These are phyloP conservation scores for Kurtzmaniella fragi DNA, from an alignment of 805 yeast genomes.

Conservation along the genomic window DNA sequence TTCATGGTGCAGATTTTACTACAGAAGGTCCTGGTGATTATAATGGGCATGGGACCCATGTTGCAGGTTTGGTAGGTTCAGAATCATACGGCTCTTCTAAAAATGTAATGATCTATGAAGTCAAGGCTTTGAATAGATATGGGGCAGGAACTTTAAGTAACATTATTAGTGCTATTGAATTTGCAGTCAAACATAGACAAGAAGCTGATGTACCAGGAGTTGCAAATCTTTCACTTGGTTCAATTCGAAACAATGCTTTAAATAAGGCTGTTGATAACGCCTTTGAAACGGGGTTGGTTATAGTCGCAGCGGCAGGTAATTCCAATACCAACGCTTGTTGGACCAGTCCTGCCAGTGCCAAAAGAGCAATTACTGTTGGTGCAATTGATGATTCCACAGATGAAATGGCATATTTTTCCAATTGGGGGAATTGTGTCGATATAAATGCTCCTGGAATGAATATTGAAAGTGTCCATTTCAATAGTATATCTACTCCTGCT, in stretches of 20 bases:
- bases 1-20: constrained; percentile 57
- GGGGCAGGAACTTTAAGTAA: constrained; percentile 73
- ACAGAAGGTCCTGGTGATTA: constrained; percentile 49
- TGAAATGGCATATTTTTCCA: constrained; percentile 71
- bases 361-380: constrained; percentile 73
- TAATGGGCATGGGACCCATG: constrained; percentile 57
- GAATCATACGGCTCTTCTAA: constrained; percentile 51
- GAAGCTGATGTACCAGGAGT: constrained; percentile 42
- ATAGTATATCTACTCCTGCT: background rate
- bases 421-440: constrained; percentile 91
- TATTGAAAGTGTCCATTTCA: constrained; percentile 47
- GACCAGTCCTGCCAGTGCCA: constrained; percentile 83
- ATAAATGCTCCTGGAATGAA: constrained; percentile 77
- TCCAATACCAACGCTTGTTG: constrained; percentile 71
- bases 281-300: constrained; percentile 59
- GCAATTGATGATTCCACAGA: constrained; percentile 78
- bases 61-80: constrained; percentile 52
- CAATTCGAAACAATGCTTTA: constrained; percentile 58
- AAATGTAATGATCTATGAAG: constrained; percentile 55
- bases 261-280: constrained; percentile 79
- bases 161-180: constrained; percentile 63
- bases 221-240: constrained; percentile 79
- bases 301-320: constrained; percentile 88
- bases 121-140: constrained; percentile 62
- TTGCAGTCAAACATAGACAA: constrained; percentile 55